These are phyloP conservation scores for Pleurotus pulmonarius DNA, from an alignment of 768 basidiomycete genomes.

Conservation along the genomic window DNA sequence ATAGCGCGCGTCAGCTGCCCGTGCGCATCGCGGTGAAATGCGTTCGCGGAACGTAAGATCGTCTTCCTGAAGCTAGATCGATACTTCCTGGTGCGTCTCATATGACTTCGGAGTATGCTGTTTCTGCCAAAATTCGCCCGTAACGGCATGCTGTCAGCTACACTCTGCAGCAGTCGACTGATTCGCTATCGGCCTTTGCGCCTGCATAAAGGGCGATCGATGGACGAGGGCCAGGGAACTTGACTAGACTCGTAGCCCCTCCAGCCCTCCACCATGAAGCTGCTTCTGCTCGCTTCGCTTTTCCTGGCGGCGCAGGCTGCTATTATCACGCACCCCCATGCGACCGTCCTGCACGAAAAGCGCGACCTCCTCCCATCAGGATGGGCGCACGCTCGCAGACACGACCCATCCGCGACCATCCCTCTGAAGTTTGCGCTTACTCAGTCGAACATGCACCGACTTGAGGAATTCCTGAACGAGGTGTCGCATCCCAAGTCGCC, in stretches of 20 bases:
- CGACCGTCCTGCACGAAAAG: slow-evolving; percentile 36
- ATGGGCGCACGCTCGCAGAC: slow-evolving; percentile 35
- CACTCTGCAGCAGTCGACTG: too few relatives aligned
- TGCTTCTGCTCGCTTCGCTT: slow-evolving; percentile 2
- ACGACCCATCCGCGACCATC: slow-evolving; percentile 30
- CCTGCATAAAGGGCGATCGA: too few relatives aligned
- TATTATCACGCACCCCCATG: slow-evolving; percentile 22
- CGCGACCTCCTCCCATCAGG: slow-evolving; percentile 34
- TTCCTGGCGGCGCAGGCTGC: slow-evolving; percentile 6
- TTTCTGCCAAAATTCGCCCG: background rate
- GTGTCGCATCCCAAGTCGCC: slow-evolving; percentile 50
- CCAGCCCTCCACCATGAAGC: background rate
- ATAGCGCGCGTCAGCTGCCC: background rate
- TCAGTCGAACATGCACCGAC: slow-evolving; percentile 40
- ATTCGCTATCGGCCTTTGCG: too few relatives aligned
- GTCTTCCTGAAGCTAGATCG: background rate
- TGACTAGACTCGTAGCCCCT: background rate
- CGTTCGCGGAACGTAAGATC: background rate
- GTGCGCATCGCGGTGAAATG: slow-evolving; percentile 1
- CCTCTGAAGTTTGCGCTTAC: slow-evolving; percentile 46
- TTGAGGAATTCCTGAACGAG: slow-evolving; percentile 42
- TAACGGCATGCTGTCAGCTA: background rate
- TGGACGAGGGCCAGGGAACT: too few relatives aligned
- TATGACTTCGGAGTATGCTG: slow-evolving; percentile 2
- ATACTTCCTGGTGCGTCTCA: background rate